These are phyloP conservation scores for Daucus carota DNA, from an alignment of 129 eudicot species.

Conservation along the genomic window DNA sequence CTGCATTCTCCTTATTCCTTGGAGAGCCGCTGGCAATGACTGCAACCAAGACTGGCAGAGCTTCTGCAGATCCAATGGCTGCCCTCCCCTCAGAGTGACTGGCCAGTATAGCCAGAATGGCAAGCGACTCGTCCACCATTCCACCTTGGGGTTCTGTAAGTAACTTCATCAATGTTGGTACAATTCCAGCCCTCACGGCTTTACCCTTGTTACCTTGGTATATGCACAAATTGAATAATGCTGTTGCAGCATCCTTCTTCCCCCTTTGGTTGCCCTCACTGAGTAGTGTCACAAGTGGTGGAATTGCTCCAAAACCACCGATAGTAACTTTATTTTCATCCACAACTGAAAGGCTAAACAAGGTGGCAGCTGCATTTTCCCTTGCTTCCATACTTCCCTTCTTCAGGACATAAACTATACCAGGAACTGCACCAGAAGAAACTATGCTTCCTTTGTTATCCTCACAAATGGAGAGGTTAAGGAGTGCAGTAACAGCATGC, in stretches of 20 bases:
- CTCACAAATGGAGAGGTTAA: conserved; percentile 84
- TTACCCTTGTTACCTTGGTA: conserved; percentile 91
- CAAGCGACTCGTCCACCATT: conserved; percentile 85
- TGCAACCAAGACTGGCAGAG: conserved; percentile 71
- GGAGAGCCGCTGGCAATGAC: conserved; percentile 73
- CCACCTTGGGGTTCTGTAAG: conserved; percentile 72
- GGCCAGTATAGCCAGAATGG: conserved; percentile 73
- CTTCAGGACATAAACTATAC: conserved; percentile 71
- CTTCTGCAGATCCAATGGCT: conserved; percentile 66
- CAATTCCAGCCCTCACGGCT: conserved; percentile 88
- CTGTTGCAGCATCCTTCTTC: conserved; percentile 94
- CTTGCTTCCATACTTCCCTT: conserved; percentile 93
- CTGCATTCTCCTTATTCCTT: conserved; percentile 81
- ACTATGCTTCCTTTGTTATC: conserved; percentile 78
- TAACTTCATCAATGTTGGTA: conserved; percentile 51
- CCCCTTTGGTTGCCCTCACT: conserved; percentile 88
- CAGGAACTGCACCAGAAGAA: conserved; percentile 80
- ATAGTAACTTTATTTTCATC: conserved; percentile 78
- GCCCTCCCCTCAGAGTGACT: conserved; percentile 84
- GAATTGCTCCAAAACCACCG: conserved; percentile 77
- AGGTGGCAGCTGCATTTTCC: conserved; percentile 90
- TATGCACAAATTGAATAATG: conserved; percentile 75
- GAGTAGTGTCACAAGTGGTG: conserved; percentile 59
- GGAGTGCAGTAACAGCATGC: conserved; percentile 89
- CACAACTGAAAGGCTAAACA: conserved; percentile 85